A percentile compares a stretch with the other conserved stretches of the same genome.
phyloP scores from a whole-genome alignment of 1,284 basidiomycete species.

The Ustilago curta region DNA sequence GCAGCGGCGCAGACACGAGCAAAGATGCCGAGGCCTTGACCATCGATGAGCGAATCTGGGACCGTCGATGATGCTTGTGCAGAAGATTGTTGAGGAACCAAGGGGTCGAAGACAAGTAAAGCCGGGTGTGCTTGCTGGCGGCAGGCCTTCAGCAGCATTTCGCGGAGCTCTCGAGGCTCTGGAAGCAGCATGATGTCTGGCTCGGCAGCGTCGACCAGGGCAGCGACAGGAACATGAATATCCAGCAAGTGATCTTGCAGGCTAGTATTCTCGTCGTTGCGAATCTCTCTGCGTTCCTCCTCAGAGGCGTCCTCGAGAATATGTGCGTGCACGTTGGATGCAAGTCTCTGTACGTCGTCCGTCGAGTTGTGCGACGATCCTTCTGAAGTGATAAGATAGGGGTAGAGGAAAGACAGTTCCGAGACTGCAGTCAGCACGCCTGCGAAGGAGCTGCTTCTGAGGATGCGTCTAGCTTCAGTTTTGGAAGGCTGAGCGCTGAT shows the following conservation, averaged over 20 bases:
- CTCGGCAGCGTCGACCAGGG: conserved; percentile 13
- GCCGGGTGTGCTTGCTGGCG: conserved; percentile 25
- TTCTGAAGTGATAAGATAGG: not conserved
- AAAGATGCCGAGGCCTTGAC: conserved; percentile 75
- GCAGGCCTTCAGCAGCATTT: conserved; percentile 30
- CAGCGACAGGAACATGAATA: conserved; percentile 31
- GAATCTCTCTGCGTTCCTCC: conserved; percentile 12
- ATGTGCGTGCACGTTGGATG: not conserved
- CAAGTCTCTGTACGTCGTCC: not conserved
- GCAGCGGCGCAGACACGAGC: conserved; percentile 77
- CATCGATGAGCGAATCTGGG: conserved; percentile 69
- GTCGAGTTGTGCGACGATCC: not conserved
- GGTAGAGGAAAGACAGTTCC: conserved; percentile 13
- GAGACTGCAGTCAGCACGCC: conserved; percentile 37
- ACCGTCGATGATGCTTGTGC: not conserved
- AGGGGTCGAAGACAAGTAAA: conserved; percentile 41
- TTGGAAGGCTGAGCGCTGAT: conserved; percentile 11
- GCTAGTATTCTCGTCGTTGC: conserved; percentile 8
- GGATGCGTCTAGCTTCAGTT: conserved; percentile 10
- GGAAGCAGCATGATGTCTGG: conserved; percentile 22
- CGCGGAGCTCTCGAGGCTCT: conserved; percentile 21
- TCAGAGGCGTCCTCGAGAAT: conserved; percentile 8
- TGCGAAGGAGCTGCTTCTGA: conserved; percentile 15
- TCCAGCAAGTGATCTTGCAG: conserved; percentile 42
- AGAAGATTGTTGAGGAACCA: conserved; percentile 16